These are phyloP conservation scores for Trametopsis cervina DNA, from an alignment of 768 basidiomycete genomes.

Conservation along the genomic window DNA sequence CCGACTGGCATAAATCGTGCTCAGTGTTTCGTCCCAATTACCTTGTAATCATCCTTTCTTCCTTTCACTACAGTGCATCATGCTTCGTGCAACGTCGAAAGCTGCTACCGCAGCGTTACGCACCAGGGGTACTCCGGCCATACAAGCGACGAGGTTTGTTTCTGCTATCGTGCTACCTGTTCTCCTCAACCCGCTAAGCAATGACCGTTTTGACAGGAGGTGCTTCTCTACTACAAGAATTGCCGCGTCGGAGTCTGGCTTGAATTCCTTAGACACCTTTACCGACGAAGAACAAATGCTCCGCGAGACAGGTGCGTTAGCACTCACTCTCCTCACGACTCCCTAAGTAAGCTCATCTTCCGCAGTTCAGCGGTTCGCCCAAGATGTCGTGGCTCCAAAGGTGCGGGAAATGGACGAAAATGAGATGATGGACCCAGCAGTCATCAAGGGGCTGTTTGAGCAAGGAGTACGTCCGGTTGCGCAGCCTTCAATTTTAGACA, in stretches of 20 bases:
- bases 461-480: conserved; percentile 69
- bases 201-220: conserved; percentile 9
- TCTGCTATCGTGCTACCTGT: too few relatives aligned
- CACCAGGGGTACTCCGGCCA: too few relatives aligned
- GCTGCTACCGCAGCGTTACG: too few relatives aligned
- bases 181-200: neutral
- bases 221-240: conserved; percentile 16
- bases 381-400: conserved; percentile 83
- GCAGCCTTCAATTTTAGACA: neutral
- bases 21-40: too few relatives aligned
- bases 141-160: too few relatives aligned
- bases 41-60: too few relatives aligned
- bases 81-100: too few relatives aligned
- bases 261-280: conserved; percentile 68
- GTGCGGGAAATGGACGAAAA: conserved; percentile 98
- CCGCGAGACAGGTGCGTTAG: conserved; percentile 76
- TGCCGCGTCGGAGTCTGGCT: conserved; percentile 11
- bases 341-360: neutral
- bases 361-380: conserved; percentile 80
- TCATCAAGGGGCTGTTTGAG: conserved; percentile 88
- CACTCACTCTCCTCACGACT: too few relatives aligned
- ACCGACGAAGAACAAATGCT: conserved; percentile 96
- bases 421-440: conserved; percentile 82
- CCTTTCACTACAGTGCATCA: too few relatives aligned
- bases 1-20: too few relatives aligned